Conservation (phyloP, 768 basidiomycete genomes). For the Lactifluus volemus region DNA sequence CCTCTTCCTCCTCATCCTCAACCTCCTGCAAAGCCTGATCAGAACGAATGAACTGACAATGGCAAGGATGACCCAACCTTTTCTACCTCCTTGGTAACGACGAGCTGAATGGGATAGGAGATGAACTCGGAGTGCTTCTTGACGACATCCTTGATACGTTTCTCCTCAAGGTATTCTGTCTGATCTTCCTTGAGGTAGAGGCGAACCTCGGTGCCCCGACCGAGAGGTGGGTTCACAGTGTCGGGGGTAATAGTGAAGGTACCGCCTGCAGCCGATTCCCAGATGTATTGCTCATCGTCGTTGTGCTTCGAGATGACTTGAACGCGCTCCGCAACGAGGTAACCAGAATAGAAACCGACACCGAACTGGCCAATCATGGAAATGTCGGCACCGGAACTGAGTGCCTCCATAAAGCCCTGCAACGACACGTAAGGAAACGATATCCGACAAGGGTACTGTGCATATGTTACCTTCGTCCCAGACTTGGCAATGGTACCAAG, state of each 20-base stretch:
- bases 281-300: slow-evolving; percentile 99
- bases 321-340: slow-evolving; percentile 97
- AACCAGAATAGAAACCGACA: slow-evolving; percentile 99
- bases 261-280: slow-evolving; percentile 99
- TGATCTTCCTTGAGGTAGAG: slow-evolving; percentile 98
- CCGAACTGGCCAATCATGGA: slow-evolving; percentile 99
- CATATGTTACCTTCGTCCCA: slow-evolving; percentile 65
- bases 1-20: slow-evolving; percentile 45
- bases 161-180: slow-evolving; percentile 98
- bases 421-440: slow-evolving; percentile 1
- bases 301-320: slow-evolving; percentile 99
- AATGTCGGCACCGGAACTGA: slow-evolving; percentile 80
- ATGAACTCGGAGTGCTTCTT: slow-evolving; percentile 99
- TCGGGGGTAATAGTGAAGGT: slow-evolving; percentile 98
- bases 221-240: slow-evolving; percentile 80
- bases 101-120: slow-evolving; percentile 98
- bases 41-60: neutral
- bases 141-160: slow-evolving; percentile 98
- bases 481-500: slow-evolving; percentile 94
- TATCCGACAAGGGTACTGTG: neutral
- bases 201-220: slow-evolving; percentile 88
- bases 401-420: slow-evolving; percentile 99
- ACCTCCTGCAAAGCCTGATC: slow-evolving; percentile 53
- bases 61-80: slow-evolving; percentile 54
- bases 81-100: slow-evolving; percentile 98